phyloP scores from a whole-genome alignment of 176 grass and related monocot species.

The Aechmea fasciata region DNA sequence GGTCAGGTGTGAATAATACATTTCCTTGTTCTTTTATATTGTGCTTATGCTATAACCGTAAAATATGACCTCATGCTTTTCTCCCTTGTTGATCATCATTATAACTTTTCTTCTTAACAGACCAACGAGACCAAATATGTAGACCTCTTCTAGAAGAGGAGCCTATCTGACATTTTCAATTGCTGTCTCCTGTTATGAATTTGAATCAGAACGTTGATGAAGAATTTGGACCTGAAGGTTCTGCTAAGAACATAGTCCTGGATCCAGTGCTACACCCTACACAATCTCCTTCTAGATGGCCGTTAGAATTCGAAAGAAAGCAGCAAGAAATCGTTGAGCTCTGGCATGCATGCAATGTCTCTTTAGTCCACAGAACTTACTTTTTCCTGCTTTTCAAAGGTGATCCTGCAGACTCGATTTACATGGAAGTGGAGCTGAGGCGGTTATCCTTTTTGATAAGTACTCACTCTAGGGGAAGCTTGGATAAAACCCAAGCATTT shows the following conservation, averaged over 20 bases:
- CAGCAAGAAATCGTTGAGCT: constrained; percentile 88
- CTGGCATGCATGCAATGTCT: constrained; percentile 79
- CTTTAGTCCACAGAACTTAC: constrained; percentile 79
- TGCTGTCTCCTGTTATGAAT: constrained; percentile 13
- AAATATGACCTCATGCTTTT: background rate
- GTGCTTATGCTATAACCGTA: background rate
- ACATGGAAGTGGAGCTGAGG: constrained; percentile 94
- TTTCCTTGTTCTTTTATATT: constrained; percentile 5
- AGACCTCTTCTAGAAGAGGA: background rate
- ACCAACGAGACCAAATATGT: background rate
- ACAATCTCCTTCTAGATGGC: constrained; percentile 67
- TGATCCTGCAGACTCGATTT: constrained; percentile 82
- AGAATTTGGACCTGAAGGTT: constrained; percentile 44
- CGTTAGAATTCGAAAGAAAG: constrained; percentile 67
- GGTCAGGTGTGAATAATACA: constrained; percentile 34
- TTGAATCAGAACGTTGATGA: constrained; percentile 36
- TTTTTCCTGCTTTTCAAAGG: constrained; percentile 96
- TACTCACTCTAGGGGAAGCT: constrained; percentile 33
- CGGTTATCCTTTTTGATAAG: constrained; percentile 70
- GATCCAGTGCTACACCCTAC: constrained; percentile 35
- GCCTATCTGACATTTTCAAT: background rate
- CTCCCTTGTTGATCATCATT: background rate
- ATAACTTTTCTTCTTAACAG: background rate
- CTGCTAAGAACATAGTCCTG: constrained; percentile 41
- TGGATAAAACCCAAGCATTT: constrained; percentile 29